Conservation (phyloP, 371 early-diverging fungal species). For the Smittium culicis region DNA sequence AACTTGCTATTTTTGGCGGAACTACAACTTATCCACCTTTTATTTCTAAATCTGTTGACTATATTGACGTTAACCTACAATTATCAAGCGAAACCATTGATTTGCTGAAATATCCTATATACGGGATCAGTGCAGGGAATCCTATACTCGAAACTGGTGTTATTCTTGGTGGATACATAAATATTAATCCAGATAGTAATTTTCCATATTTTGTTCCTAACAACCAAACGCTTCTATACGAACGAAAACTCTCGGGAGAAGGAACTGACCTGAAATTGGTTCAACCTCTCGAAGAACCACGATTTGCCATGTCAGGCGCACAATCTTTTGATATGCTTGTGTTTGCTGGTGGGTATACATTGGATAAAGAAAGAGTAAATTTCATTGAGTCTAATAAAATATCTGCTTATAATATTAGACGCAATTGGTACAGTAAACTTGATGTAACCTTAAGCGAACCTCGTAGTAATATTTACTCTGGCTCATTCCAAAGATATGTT, state of each 20-base stretch:
- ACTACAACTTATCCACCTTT: constrained; percentile 24
- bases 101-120: constrained; percentile 15
- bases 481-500: constrained; percentile 16
- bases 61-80: constrained; percentile 14
- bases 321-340: constrained; percentile 25
- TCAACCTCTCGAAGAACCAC: constrained; percentile 19
- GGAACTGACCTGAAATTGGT: constrained; percentile 7
- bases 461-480: background rate
- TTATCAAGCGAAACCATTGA: constrained; percentile 9
- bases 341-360: constrained; percentile 26
- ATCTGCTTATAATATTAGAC: background rate
- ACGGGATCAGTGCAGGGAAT: constrained; percentile 21
- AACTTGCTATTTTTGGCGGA: constrained; percentile 24
- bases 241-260: background rate
- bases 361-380: constrained; percentile 12
- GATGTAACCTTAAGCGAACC: background rate
- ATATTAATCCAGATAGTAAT: constrained; percentile 26
- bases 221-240: constrained; percentile 23
- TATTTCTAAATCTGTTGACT: constrained; percentile 25
- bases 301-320: constrained; percentile 27
- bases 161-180: constrained; percentile 25
- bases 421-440: background rate
- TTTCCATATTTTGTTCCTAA: constrained; percentile 29
- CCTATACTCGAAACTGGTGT: constrained; percentile 15
- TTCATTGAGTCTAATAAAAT: background rate